phyloP scores from a whole-genome alignment of 306 rosid species.

The Phaseolus lunatus region DNA sequence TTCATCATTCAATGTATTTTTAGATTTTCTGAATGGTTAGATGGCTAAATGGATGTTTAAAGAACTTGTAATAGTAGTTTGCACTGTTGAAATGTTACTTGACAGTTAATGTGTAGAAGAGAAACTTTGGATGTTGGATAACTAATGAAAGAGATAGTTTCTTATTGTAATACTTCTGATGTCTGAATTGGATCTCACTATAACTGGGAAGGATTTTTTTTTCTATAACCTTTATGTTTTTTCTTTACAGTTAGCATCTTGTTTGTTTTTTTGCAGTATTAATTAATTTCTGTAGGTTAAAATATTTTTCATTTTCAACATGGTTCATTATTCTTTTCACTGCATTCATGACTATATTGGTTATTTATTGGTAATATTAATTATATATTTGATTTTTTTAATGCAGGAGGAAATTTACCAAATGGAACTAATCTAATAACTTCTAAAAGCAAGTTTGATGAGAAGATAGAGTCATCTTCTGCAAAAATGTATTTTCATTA shows the following conservation, averaged over 20 bases:
- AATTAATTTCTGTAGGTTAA: constrained; percentile 22
- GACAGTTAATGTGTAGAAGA: neutral
- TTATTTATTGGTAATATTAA: constrained; percentile 13
- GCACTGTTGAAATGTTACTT: neutral
- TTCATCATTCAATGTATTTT: neutral
- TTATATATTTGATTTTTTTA: constrained; percentile 4
- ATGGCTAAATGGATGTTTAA: constrained; percentile 9
- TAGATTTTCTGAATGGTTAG: neutral
- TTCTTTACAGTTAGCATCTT: constrained; percentile 28
- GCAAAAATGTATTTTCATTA: constrained; percentile 91
- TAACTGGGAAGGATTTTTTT: neutral
- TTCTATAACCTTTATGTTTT: neutral
- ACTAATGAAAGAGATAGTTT: neutral
- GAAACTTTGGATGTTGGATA: constrained; percentile 22
- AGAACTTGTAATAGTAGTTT: neutral
- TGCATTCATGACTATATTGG: neutral
- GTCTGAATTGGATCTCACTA: constrained; percentile 24
- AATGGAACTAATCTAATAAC: constrained; percentile 57
- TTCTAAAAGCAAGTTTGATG: constrained; percentile 75
- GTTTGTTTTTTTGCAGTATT: constrained; percentile 1
- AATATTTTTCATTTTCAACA: constrained; percentile 1
- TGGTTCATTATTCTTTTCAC: constrained; percentile 7
- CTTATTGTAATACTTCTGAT: neutral
- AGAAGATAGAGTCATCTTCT: constrained; percentile 81
- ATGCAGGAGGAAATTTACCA: constrained; percentile 57